Evolutionary conservation across 768 basidiomycete species (phyloP).

Genomic region (Russula ochroleuca): DNA sequence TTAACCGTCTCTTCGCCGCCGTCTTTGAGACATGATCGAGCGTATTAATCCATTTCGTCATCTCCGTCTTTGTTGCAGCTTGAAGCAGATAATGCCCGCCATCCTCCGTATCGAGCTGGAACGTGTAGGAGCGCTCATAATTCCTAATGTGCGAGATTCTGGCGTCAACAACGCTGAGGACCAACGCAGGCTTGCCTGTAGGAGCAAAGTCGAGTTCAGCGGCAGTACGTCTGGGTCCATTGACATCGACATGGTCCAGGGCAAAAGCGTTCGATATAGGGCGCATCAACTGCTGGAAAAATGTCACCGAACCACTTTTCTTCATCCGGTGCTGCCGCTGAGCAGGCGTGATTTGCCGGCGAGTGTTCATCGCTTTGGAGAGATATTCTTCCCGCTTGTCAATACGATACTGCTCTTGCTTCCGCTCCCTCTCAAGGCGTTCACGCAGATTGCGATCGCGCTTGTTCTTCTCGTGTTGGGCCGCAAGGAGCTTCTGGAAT

Average conservation of each 20-base stretch:
- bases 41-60: slow-evolving; percentile 73
- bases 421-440: slow-evolving; percentile 69
- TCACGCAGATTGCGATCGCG: slow-evolving; percentile 68
- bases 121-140: slow-evolving; percentile 76
- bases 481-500: slow-evolving; percentile 58
- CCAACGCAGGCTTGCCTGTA: slow-evolving; percentile 68
- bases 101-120: slow-evolving; percentile 82
- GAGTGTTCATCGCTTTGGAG: slow-evolving; percentile 62
- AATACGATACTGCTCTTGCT: slow-evolving; percentile 63
- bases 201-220: slow-evolving; percentile 73
- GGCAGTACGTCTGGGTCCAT: slow-evolving; percentile 51
- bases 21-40: slow-evolving; percentile 66
- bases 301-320: slow-evolving; percentile 79
- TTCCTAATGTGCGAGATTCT: slow-evolving; percentile 68
- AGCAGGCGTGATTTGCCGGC: slow-evolving; percentile 46
- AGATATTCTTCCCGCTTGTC: slow-evolving; percentile 75
- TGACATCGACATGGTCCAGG: slow-evolving; percentile 48
- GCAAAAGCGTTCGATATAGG: slow-evolving; percentile 84
- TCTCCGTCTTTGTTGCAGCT: slow-evolving; percentile 62
- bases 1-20: slow-evolving; percentile 73
- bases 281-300: slow-evolving; percentile 83
- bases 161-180: slow-evolving; percentile 70
- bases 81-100: slow-evolving; percentile 81
- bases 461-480: slow-evolving; percentile 78
- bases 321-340: slow-evolving; percentile 81